These are phyloP conservation scores for Ophiostoma piceae DNA, from an alignment of 2,329 filamentous ascomycete species.

Conservation along the genomic window DNA sequence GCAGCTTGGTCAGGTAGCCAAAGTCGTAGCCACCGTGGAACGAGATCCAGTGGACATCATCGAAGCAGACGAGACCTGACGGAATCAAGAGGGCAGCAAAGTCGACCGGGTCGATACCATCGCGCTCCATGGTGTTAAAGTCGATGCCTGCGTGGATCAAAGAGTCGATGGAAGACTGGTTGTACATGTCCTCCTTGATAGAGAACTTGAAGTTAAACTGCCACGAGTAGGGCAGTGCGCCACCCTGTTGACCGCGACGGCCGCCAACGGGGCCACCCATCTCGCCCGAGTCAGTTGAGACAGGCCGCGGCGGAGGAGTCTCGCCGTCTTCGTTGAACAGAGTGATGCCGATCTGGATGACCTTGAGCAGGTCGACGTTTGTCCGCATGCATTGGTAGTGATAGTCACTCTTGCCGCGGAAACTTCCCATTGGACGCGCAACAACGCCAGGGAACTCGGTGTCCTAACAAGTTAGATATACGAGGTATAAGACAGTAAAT, in stretches of 20 bases:
- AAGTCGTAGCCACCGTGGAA: slow-evolving; percentile 99
- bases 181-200: slow-evolving; percentile 94
- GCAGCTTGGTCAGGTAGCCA: slow-evolving; percentile 90
- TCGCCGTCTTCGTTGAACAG: slow-evolving; percentile 89
- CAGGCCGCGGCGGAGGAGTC: slow-evolving; percentile 66
- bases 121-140: slow-evolving; percentile 74
- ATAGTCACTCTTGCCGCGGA: slow-evolving; percentile 92
- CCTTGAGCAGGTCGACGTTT: slow-evolving; percentile 95
- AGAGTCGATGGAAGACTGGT: slow-evolving; percentile 88
- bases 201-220: slow-evolving; percentile 99
- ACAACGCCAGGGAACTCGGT: slow-evolving; percentile 99
- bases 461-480: slow-evolving; percentile 53
- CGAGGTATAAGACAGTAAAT: not conserved
- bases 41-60: slow-evolving; percentile 90
- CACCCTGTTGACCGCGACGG: slow-evolving; percentile 36
- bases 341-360: slow-evolving; percentile 94
- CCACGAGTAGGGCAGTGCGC: slow-evolving; percentile 76
- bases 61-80: slow-evolving; percentile 81
- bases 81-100: slow-evolving; percentile 88
- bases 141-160: slow-evolving; percentile 89
- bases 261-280: slow-evolving; percentile 35
- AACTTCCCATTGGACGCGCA: slow-evolving; percentile 87
- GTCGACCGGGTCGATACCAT: slow-evolving; percentile 83
- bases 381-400: slow-evolving; percentile 97
- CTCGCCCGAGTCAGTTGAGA: slow-evolving; percentile 41